phyloP scores from a whole-genome alignment of 176 grass and related monocot genomes.

The Triticum timopheevii region DNA sequence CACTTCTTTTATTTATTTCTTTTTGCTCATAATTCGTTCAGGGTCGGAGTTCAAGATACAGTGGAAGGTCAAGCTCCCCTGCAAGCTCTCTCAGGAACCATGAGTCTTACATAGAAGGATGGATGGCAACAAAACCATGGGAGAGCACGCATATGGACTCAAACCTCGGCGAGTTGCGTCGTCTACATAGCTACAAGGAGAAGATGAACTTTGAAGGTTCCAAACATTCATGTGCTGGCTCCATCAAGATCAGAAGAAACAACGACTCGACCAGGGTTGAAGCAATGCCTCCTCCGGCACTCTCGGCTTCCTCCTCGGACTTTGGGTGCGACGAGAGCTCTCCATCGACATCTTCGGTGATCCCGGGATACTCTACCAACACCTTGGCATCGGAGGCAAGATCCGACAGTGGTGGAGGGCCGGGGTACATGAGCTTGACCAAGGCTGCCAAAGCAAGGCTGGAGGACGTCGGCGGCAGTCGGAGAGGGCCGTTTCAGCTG shows the following conservation, averaged over 20 bases:
- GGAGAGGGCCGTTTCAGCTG: conserved; percentile 17
- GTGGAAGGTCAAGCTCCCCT: conserved; percentile 45
- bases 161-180: conserved; percentile 15
- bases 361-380: conserved; percentile 34
- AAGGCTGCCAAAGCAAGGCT: conserved; percentile 74
- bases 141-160: conserved; percentile 47
- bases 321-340: conserved; percentile 31
- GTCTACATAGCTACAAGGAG: conserved; percentile 38
- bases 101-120: conserved; percentile 58
- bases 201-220: conserved; percentile 13
- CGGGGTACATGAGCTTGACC: conserved; percentile 74
- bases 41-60: conserved; percentile 44
- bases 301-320: conserved; percentile 42
- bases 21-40: conserved; percentile 26
- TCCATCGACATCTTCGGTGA: conserved; percentile 45
- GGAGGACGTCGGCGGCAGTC: conserved; percentile 22
- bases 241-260: conserved; percentile 51
- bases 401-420: conserved; percentile 36
- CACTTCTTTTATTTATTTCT: neutral
- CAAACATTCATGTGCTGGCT: conserved; percentile 35
- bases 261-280: conserved; percentile 50
- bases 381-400: conserved; percentile 33
- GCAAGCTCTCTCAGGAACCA: conserved; percentile 37
- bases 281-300: conserved; percentile 40
- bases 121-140: conserved; percentile 84